Evolutionary conservation across 2,329 filamentous ascomycete genomes (phyloP), one percentile per base, ranked within the genome.

Genomic region (Penicillium sp.): DNA sequence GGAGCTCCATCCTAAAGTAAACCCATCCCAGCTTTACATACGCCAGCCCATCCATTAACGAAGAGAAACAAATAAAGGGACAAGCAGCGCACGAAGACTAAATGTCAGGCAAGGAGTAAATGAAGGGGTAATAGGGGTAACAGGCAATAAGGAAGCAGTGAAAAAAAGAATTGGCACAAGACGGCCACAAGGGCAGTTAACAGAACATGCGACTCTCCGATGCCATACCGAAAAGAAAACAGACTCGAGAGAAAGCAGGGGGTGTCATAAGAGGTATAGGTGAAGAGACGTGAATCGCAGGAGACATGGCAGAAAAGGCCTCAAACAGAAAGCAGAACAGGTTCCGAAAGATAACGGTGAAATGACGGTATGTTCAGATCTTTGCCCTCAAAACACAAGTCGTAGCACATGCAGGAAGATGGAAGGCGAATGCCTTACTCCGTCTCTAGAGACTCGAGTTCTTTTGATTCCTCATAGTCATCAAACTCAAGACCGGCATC

Each of bases 401-500:
- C 63, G 55, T 64, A 58, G 58, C 59, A 61, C 64, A 56, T 66
- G 50, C 52, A 58, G 46, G 49, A 51, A 41, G 51, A 56, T 31
- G 33, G 33, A 27, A 31, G 46, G 41, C 18, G 11, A 36, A 10
- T 53, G 39, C 42, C 57, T 47, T 69, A 68, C 41, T 71, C 67
- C 39, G 69, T 54, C 19, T 70, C 66, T n/a, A 68, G 54, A 27
- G 61, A 61, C 45, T 70, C 67, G 27, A 74, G 58, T 35, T 71
- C 67, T 45, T 73, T 72, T 10, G 70, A 62, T 19, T 74, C 71
- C 18, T 75, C 72, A 40, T 74, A 75, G 50, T 76, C 74, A n/a
- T 74, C 70, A 46, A 75, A 76, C n/a, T 73, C 70, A 6, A 75
- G 63, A n/a, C 72, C 73, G 2, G 71, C 72, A 33, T 75, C 73